phyloP scores from a whole-genome alignment of 257 asterid genomes.

The Primulina tabacum region DNA sequence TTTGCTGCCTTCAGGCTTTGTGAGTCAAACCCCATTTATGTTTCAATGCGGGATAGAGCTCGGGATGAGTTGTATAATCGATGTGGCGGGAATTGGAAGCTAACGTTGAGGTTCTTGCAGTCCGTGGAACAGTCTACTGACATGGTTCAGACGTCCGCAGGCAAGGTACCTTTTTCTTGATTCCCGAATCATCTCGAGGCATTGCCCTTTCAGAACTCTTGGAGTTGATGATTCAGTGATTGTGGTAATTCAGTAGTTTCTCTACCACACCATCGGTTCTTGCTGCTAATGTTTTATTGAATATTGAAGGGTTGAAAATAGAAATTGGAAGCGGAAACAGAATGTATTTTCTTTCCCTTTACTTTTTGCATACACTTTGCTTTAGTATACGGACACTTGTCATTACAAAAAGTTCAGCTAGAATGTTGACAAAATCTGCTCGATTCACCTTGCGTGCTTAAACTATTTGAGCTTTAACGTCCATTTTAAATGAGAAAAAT shows the following conservation, averaged over 20 bases:
- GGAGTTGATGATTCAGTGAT: conserved; percentile 13
- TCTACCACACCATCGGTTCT: neutral
- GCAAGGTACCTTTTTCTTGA: conserved; percentile 66
- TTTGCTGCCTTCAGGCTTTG: conserved; percentile 77
- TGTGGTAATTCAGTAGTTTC: conserved; percentile 1
- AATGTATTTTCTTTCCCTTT: neutral
- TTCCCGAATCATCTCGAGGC: conserved; percentile 1
- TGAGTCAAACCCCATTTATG: conserved; percentile 45
- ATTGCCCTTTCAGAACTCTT: neutral
- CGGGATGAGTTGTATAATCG: conserved; percentile 49
- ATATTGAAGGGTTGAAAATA: conserved; percentile 2
- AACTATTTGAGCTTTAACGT: conserved; percentile 1
- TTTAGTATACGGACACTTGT: neutral
- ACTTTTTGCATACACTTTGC: neutral
- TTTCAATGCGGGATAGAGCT: conserved; percentile 39
- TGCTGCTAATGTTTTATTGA: conserved; percentile 10
- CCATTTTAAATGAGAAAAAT: neutral
- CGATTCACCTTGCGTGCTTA: conserved; percentile 4
- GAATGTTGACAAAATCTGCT: conserved; percentile 2
- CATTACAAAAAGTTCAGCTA: neutral
- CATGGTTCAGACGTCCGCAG: conserved; percentile 64
- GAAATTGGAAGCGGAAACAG: conserved; percentile 4
- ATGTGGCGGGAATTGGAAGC: conserved; percentile 69
- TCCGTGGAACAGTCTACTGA: conserved; percentile 68
- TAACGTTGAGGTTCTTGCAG: conserved; percentile 69